phyloP scores from a whole-genome alignment of 2,329 filamentous ascomycete species.

The Neobulgaria alba region DNA sequence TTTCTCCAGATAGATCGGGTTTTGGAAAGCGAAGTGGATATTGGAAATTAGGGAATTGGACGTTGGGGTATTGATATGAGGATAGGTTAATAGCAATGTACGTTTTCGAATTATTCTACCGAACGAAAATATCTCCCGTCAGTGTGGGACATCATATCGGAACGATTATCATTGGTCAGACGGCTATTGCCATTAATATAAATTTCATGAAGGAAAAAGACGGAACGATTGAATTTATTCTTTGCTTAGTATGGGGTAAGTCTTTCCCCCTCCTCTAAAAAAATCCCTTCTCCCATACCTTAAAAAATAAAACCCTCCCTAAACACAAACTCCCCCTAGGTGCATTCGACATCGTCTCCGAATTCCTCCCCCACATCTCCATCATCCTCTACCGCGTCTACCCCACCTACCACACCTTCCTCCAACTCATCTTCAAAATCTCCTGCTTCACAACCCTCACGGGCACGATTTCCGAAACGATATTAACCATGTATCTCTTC shows the following conservation, averaged over 20 bases:
- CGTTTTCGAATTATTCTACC: conserved; percentile 37
- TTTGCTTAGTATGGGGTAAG: conserved; percentile 26
- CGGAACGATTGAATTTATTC: conserved; percentile 25
- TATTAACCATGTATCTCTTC: conserved; percentile 37
- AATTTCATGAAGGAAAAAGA: conserved; percentile 21
- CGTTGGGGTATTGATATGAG: background rate
- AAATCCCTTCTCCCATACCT: conserved; percentile 5
- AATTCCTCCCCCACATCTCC: conserved; percentile 37
- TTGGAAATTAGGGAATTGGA: no score
- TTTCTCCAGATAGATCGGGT: no score
- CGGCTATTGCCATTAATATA: conserved; percentile 32
- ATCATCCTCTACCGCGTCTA: conserved; percentile 38
- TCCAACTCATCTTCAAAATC: conserved; percentile 31
- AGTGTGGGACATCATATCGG: conserved; percentile 34
- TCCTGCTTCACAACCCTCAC: conserved; percentile 31
- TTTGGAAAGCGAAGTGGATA: no score
- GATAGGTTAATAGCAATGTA: conserved; percentile 35
- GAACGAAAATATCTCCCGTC: conserved; percentile 33
- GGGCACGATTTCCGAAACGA: conserved; percentile 34
- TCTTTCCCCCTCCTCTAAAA: background rate
- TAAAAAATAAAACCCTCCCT: conserved; percentile 2
- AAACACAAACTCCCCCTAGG: conserved; percentile 29
- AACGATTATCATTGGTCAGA: conserved; percentile 32
- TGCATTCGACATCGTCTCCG: conserved; percentile 37
- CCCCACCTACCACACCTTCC: conserved; percentile 31